Percentiles rank a stretch among this genome's conserved stretches.
Conservation (phyloP, 352 stramenopile genomes). For the Phytophthora sp. region DNA sequence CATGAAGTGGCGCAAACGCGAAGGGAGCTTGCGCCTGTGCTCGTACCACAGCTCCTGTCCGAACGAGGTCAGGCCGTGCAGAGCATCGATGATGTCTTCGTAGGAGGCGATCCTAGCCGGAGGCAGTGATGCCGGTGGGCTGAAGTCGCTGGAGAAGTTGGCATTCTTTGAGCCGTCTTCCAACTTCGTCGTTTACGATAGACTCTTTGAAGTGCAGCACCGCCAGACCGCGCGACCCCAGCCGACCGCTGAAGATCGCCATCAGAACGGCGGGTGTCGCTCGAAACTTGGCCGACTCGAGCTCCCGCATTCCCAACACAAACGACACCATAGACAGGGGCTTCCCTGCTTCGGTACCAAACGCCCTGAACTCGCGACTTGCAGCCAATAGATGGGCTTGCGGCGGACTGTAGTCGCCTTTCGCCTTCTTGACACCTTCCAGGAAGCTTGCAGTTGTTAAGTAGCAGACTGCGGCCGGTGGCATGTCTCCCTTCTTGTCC, state of each 20-base stretch:
- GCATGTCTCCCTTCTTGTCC: no score
- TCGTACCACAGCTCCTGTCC: slow-evolving; percentile 20
- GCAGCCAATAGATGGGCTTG: no score
- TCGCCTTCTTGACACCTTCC: no score
- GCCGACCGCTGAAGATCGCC: slow-evolving; percentile 15
- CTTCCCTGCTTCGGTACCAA: slow-evolving; percentile 11
- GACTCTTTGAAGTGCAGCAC: slow-evolving; percentile 21
- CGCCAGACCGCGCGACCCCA: slow-evolving; percentile 5
- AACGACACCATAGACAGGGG: slow-evolving; percentile 10
- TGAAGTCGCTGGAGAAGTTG: slow-evolving; percentile 30
- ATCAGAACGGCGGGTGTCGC: slow-evolving; percentile 9
- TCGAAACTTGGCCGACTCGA: slow-evolving; percentile 4
- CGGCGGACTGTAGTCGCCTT: no score
- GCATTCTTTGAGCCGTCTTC: slow-evolving; percentile 16
- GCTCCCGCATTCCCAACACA: slow-evolving; percentile 14
- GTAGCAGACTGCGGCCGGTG: no score
- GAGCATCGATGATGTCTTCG: slow-evolving; percentile 16
- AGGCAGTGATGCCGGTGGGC: not conserved
- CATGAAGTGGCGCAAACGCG: slow-evolving; percentile 12
- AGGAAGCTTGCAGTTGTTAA: no score
- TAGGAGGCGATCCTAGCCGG: not conserved
- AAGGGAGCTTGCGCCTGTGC: slow-evolving; percentile 13
- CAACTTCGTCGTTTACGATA: not conserved
- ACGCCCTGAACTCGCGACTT: slow-evolving; percentile 2
- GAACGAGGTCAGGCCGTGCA: slow-evolving; percentile 1